Evolutionary conservation across 1,284 basidiomycete species (phyloP).

Genomic region (Schizophyllum commune): DNA sequence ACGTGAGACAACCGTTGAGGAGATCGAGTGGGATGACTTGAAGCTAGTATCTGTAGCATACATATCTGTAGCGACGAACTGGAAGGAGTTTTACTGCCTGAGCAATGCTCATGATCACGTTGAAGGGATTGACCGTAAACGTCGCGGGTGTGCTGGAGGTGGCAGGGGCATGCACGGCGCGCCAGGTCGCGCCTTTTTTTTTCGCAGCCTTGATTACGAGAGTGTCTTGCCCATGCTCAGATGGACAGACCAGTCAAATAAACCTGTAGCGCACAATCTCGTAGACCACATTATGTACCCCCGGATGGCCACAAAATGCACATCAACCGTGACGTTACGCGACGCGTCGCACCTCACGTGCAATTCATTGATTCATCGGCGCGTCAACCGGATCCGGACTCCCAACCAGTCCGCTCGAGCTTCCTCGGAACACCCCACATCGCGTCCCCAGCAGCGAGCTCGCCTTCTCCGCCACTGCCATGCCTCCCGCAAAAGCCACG

Average conservation of each 20-base stretch:
- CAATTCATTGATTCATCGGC: neutral
- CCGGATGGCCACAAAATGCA: no score
- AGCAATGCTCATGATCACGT: no score
- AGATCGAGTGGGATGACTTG: constrained; percentile 27
- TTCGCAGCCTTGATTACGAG: no score
- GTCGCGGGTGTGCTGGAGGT: no score
- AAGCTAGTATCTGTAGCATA: neutral
- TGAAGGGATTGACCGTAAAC: no score
- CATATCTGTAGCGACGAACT: neutral
- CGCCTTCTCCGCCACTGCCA: neutral
- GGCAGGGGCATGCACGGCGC: no score
- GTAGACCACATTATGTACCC: no score
- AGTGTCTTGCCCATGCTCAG: no score
- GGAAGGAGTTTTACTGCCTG: no score
- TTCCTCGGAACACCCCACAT: neutral
- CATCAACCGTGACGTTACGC: neutral
- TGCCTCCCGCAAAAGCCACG: neutral
- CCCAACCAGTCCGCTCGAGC: neutral
- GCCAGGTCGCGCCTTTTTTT: no score
- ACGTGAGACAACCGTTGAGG: constrained; percentile 18
- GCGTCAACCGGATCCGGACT: neutral
- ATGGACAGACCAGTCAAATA: no score
- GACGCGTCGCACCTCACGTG: neutral
- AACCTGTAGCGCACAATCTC: no score
- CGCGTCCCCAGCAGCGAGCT: neutral